These are phyloP conservation scores for Calonectria multiphialidica DNA, from an alignment of 2,329 filamentous ascomycete genomes.

Conservation along the genomic window DNA sequence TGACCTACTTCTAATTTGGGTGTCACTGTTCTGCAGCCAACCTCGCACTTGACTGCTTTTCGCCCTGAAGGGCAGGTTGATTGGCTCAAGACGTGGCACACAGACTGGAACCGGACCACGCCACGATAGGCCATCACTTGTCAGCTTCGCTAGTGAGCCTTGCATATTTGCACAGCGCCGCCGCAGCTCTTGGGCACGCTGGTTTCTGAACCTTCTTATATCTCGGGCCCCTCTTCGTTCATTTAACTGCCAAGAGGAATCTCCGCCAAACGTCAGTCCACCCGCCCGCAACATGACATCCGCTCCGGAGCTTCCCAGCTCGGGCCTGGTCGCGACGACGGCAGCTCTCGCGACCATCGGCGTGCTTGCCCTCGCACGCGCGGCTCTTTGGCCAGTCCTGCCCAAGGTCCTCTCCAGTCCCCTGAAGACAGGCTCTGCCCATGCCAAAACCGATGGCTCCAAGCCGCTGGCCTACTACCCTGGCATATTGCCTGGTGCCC, in stretches of 20 bases:
- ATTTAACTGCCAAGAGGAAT: neutral
- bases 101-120: neutral
- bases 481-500: conserved; percentile 77
- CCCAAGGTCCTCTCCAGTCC: conserved; percentile 58
- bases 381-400: conserved; percentile 55
- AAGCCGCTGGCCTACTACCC: conserved; percentile 68
- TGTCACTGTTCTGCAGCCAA: neutral
- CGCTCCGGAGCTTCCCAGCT: conserved; percentile 22
- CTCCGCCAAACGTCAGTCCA: neutral
- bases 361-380: conserved; percentile 49
- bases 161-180: neutral
- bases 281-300: conserved; percentile 8
- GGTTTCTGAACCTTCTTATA: neutral
- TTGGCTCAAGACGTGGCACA: neutral
- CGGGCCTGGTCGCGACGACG: conserved; percentile 51
- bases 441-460: conserved; percentile 50
- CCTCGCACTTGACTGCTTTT: neutral
- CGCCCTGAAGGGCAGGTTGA: neutral
- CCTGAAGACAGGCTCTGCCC: conserved; percentile 55
- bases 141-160: conserved; percentile 7
- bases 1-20: conserved; percentile 2
- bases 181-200: neutral
- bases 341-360: conserved; percentile 57
- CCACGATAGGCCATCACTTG: conserved; percentile 4
- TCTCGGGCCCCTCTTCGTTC: neutral